Conservation (phyloP, 1,284 basidiomycete genomes). For the Cutaneotrichosporon cavernicola region DNA sequence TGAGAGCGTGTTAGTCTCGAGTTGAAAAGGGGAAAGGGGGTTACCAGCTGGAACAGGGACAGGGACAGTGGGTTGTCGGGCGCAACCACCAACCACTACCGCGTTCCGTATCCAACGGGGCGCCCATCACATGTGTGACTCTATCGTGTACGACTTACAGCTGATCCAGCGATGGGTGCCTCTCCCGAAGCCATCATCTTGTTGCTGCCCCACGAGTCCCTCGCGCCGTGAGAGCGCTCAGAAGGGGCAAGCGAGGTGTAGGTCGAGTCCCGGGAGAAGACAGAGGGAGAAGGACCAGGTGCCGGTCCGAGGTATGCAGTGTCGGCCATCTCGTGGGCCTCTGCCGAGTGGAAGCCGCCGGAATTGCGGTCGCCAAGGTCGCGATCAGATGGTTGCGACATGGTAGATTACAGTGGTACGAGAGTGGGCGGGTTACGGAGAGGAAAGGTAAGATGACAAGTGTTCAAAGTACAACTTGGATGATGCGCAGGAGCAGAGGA, state of each 20-base stretch:
- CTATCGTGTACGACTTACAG: conserved; percentile 25
- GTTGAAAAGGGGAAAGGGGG: not conserved
- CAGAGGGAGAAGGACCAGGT: conserved; percentile 32
- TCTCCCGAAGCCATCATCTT: conserved; percentile 32
- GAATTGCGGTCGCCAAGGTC: conserved; percentile 14
- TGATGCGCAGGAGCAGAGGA: not conserved
- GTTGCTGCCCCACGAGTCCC: conserved; percentile 24
- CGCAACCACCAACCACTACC: not conserved
- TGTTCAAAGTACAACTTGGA: not conserved
- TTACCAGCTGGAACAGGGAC: not conserved
- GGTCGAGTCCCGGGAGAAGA: conserved; percentile 47
- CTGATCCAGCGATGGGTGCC: conserved; percentile 29
- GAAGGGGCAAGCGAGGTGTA: conserved; percentile 26
- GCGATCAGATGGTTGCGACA: conserved; percentile 7
- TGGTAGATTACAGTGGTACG: conserved; percentile 4
- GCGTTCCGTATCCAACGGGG: not conserved
- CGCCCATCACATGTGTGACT: not conserved
- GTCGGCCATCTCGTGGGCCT: conserved; percentile 10
- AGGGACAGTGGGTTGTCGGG: not conserved
- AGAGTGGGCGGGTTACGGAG: not conserved
- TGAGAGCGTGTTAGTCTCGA: not conserved
- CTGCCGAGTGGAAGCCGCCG: conserved; percentile 5
- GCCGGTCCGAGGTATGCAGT: conserved; percentile 15
- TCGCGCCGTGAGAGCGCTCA: conserved; percentile 10
- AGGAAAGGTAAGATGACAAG: not conserved